Base-by-base conservation (phyloP, 2,329 filamentous ascomycete genomes). In the Neurospora sp. region DNA sequence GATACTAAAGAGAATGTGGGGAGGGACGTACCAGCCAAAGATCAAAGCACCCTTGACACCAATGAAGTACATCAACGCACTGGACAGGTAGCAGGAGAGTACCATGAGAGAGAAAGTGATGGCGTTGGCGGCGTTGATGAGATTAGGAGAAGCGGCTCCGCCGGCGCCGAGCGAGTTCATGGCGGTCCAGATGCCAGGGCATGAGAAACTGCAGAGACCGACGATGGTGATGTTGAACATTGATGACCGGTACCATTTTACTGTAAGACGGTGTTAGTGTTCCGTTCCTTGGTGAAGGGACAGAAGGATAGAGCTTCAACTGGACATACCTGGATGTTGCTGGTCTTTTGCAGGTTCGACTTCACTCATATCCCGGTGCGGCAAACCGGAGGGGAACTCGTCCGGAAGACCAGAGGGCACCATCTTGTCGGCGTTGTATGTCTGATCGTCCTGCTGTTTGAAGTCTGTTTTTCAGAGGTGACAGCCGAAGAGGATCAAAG, bases 141-240 rank as follows among this genome's bases (percentile, higher is more conserved):
- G 82, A 74, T 88, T 84, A 0, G 90, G 90, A 9, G 84, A 83
- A 73, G 88, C 84, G 38, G 86, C 84, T 3, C 91, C 91, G 67
- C 90, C 91, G 1, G 89, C 91, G 10, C 90, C 90, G 0, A 93
- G 84, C 0, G 86, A 89, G 80, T 92, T 92, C 89, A 92, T 91
- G 8, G 89, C 89, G 13, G 84, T 85, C 90, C 90, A 92, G 72
- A 92, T 90, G 0, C 90, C 90, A 0, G 90, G 90, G 0, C 90
- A 90, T 1, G 88, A 82, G 72, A 93, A 87, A 76, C 91, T 91
- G 79, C 89, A 91, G 10, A 92, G 78, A 0, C 91, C 90, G 1
- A 93, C 84, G 46, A 93, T 86, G 39, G 89, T 85, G 68, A 90
- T 89, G 80, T 93, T 92, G 81, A 87, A 93, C 74, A 90, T 89